Percentiles rank a stretch among this genome's conserved stretches.
Evolutionary conservation across 257 asterid genomes (phyloP).

Genomic region (Petunia axillaris): DNA sequence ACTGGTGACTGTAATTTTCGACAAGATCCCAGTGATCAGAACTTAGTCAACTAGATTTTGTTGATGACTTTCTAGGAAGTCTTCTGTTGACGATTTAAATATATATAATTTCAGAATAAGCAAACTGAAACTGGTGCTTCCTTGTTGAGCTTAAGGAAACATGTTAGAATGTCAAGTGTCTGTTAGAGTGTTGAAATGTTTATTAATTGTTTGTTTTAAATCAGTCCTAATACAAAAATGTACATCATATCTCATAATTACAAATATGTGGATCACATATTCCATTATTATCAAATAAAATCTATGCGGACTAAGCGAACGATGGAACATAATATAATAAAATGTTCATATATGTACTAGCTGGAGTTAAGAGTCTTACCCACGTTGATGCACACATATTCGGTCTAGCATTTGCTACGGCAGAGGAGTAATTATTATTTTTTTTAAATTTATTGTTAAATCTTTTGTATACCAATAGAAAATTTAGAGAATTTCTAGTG

Average conservation of each 20-base stretch:
- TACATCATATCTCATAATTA: not conserved
- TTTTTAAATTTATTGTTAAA: not conserved
- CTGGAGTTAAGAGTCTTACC: not conserved
- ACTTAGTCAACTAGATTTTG: not conserved
- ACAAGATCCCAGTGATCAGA: not conserved
- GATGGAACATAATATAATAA: not conserved
- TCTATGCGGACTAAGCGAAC: not conserved
- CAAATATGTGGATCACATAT: not conserved
- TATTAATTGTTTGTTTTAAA: not conserved
- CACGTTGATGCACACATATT: not conserved
- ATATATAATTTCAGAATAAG: not conserved
- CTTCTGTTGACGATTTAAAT: not conserved
- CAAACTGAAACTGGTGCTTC: not conserved
- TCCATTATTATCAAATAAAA: not conserved
- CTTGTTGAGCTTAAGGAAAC: not conserved
- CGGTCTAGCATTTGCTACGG: not conserved
- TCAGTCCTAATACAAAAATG: not conserved
- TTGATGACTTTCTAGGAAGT: not conserved
- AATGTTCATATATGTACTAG: not conserved
- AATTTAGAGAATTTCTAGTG: not conserved
- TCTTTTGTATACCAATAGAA: not conserved
- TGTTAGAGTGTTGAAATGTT: not conserved
- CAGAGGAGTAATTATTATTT: not conserved
- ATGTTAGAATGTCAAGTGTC: not conserved
- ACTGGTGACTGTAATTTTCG: not conserved